phyloP scores from a whole-genome alignment of 1,284 basidiomycete genomes.

The Ceraceosorus bombacis region DNA sequence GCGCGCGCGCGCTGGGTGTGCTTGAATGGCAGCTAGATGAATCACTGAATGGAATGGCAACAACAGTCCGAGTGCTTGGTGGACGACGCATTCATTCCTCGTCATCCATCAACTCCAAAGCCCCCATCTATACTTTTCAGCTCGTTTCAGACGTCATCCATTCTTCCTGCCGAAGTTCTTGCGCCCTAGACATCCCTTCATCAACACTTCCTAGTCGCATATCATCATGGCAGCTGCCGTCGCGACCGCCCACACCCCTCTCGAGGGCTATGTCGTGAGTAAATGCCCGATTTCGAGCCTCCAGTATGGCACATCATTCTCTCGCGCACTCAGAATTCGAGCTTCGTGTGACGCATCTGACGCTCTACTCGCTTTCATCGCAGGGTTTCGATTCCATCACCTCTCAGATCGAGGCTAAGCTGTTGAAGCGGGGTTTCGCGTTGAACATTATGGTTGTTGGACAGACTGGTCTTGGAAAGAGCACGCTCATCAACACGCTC shows the following conservation, averaged over 20 bases:
- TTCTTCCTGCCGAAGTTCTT: no score
- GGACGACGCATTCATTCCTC: no score
- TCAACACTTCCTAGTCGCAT: no score
- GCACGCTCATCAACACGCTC: constrained; percentile 96
- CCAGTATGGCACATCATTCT: background rate
- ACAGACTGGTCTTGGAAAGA: constrained; percentile 96
- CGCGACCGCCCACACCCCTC: background rate
- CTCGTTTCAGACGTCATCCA: no score
- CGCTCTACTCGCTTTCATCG: constrained; percentile 30
- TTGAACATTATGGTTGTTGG: constrained; percentile 71
- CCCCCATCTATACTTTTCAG: no score
- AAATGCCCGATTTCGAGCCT: background rate
- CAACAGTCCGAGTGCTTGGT: no score
- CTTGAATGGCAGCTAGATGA: no score
- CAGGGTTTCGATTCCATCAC: constrained; percentile 61
- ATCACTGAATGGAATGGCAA: no score
- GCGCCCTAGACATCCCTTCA: no score
- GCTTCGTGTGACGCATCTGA: background rate
- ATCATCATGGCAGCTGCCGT: background rate
- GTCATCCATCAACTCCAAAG: no score
- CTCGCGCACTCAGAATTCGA: background rate
- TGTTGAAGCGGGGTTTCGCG: constrained; percentile 96
- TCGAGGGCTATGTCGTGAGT: constrained; percentile 1
- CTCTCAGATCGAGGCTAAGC: constrained; percentile 96
- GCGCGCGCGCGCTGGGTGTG: no score